phyloP scores from a whole-genome alignment of 2,329 filamentous ascomycete genomes.

The Arachnomyces sp. region DNA sequence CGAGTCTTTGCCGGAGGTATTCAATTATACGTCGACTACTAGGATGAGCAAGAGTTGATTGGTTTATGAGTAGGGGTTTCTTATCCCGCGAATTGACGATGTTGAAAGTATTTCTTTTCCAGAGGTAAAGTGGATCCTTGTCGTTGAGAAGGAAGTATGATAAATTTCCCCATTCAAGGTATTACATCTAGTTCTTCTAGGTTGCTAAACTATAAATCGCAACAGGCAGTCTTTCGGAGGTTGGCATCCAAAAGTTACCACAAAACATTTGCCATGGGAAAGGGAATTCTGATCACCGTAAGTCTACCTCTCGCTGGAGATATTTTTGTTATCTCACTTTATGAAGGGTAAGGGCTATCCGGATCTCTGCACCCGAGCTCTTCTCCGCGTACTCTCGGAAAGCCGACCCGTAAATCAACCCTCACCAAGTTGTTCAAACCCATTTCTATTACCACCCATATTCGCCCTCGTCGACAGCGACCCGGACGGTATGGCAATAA shows the following conservation, averaged over 20 bases:
- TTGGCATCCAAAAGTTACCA: constrained; percentile 45
- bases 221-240: constrained; percentile 53
- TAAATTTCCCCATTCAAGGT: background rate
- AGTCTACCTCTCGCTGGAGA: constrained; percentile 9
- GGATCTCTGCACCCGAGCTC: constrained; percentile 50
- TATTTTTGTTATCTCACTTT: background rate
- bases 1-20: constrained; percentile 23
- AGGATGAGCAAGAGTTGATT: background rate
- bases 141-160: constrained; percentile 57
- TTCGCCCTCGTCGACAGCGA: constrained; percentile 54
- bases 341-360: constrained; percentile 57
- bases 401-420: constrained; percentile 13
- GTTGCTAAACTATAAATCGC: constrained; percentile 1
- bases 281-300: constrained; percentile 52
- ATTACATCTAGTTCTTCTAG: background rate
- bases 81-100: constrained; percentile 45
- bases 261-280: constrained; percentile 28
- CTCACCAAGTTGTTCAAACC: constrained; percentile 15
- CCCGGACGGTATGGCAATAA: constrained; percentile 56
- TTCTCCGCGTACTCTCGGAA: constrained; percentile 42
- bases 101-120: constrained; percentile 39
- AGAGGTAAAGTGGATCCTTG: constrained; percentile 49
- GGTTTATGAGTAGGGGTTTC: constrained; percentile 36
- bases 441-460: constrained; percentile 32
- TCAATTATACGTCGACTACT: constrained; percentile 8